Percentiles rank a stretch among this genome's conserved stretches.
Evolutionary conservation across 371 early-diverging fungal species (phyloP).

Genomic region (Mortierella sp.): DNA sequence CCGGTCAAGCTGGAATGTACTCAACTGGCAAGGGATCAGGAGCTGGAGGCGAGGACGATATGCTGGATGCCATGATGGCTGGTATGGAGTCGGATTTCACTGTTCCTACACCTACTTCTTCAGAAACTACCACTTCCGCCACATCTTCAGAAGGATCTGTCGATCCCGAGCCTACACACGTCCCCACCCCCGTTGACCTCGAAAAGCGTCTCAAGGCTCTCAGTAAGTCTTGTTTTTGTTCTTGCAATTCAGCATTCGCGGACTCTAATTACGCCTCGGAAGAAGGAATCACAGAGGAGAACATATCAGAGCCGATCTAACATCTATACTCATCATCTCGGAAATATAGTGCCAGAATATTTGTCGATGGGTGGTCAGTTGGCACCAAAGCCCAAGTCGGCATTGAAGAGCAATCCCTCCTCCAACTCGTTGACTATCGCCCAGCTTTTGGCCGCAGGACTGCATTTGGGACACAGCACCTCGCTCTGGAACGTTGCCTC

Average conservation of each 20-base stretch:
- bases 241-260: neutral
- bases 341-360: slow-evolving; percentile 48
- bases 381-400: slow-evolving; percentile 47
- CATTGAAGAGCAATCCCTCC: slow-evolving; percentile 30
- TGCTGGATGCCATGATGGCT: slow-evolving; percentile 57
- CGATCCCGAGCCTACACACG: slow-evolving; percentile 32
- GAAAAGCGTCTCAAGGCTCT: slow-evolving; percentile 49
- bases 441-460: slow-evolving; percentile 86
- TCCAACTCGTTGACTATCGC: slow-evolving; percentile 71
- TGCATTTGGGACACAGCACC: slow-evolving; percentile 93
- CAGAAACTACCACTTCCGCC: slow-evolving; percentile 10
- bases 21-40: slow-evolving; percentile 48
- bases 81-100: slow-evolving; percentile 48
- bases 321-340: neutral
- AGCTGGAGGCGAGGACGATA: slow-evolving; percentile 46
- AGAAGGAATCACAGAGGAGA: neutral
- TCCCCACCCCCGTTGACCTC: slow-evolving; percentile 45
- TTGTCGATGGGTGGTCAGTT: slow-evolving; percentile 51
- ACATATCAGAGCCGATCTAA: neutral
- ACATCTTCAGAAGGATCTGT: slow-evolving; percentile 9
- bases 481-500: slow-evolving; percentile 87
- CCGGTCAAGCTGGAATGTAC: slow-evolving; percentile 43
- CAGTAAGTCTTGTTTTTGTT: slow-evolving; percentile 29
- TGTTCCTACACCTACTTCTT: slow-evolving; percentile 33
- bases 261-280: neutral